A percentile compares a stretch with the other conserved stretches of the same genome.
Conservation (phyloP, 768 basidiomycete species). For the Butyriboletus loyo region DNA sequence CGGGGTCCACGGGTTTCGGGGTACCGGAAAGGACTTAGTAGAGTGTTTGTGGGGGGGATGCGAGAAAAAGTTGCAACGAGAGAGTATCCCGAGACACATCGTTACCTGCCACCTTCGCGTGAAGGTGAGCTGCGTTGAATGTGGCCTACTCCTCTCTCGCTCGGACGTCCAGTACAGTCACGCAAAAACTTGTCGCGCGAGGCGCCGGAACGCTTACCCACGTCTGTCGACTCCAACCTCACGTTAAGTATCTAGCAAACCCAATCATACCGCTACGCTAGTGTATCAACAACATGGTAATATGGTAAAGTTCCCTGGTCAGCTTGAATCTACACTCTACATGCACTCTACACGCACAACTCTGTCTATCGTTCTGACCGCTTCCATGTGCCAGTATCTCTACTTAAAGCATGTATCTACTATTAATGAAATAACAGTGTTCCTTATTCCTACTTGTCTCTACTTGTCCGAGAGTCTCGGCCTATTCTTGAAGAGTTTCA, state of each 20-base stretch:
- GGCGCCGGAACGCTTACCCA: background rate
- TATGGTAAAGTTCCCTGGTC: background rate
- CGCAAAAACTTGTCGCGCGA: conserved; percentile 7
- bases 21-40: background rate
- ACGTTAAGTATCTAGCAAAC: background rate
- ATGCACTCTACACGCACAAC: background rate
- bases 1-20: conserved; percentile 1
- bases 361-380: background rate
- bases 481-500: background rate
- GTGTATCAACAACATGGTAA: background rate
- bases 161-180: conserved; percentile 18
- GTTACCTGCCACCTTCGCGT: conserved; percentile 12
- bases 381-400: background rate
- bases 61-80: conserved; percentile 1
- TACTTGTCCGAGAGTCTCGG: background rate
- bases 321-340: background rate
- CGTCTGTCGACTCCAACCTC: too few relatives aligned
- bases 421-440: background rate
- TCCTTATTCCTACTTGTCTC: background rate
- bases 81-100: conserved; percentile 22
- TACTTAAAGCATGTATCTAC: background rate
- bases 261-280: background rate
- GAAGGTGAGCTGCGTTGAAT: conserved; percentile 6
- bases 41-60: conserved; percentile 16
- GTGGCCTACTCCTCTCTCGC: conserved; percentile 18